phyloP scores from a whole-genome alignment of 1,284 basidiomycete species.

The Cutaneotrichosporon daszewskae region DNA sequence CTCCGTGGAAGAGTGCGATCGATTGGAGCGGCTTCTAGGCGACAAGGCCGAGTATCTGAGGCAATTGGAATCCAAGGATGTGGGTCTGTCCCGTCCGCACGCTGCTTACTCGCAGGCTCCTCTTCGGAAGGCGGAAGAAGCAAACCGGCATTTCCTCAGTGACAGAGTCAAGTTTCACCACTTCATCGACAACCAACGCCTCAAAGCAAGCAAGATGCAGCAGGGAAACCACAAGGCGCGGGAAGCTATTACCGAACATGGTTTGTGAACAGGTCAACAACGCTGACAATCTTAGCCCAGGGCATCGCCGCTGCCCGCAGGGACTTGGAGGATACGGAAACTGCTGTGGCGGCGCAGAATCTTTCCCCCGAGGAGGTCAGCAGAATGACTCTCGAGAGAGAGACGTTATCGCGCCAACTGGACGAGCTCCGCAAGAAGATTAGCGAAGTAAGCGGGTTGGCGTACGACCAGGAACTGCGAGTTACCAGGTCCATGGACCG shows the following conservation, averaged over 20 bases:
- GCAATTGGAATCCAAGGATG: constrained; percentile 38
- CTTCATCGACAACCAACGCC: constrained; percentile 37
- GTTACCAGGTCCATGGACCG: constrained; percentile 68
- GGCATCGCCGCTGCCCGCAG: constrained; percentile 13
- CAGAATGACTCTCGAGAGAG: constrained; percentile 79
- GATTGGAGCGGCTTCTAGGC: constrained; percentile 28
- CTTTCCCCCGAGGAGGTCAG: constrained; percentile 75
- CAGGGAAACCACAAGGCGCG: constrained; percentile 26
- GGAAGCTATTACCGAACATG: constrained; percentile 29
- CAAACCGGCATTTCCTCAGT: constrained; percentile 38
- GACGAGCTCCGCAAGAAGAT: constrained; percentile 71
- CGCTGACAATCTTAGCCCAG: constrained; percentile 3
- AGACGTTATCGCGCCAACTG: constrained; percentile 61
- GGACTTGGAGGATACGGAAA: constrained; percentile 59
- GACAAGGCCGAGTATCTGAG: constrained; percentile 31
- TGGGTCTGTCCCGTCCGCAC: constrained; percentile 14
- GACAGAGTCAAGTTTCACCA: constrained; percentile 45
- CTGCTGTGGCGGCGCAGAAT: constrained; percentile 72
- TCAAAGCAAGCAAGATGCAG: constrained; percentile 42
- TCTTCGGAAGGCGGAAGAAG: constrained; percentile 37
- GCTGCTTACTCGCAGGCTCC: constrained; percentile 28
- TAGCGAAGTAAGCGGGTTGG: constrained; percentile 60
- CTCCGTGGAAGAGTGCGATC: constrained; percentile 32
- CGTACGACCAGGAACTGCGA: constrained; percentile 69
- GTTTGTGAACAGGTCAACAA: constrained; percentile 11